A percentile compares a stretch with the other conserved stretches of the same genome.
Evolutionary conservation across 805 yeast species (phyloP).

Genomic region (Candida jianshihensis): DNA sequence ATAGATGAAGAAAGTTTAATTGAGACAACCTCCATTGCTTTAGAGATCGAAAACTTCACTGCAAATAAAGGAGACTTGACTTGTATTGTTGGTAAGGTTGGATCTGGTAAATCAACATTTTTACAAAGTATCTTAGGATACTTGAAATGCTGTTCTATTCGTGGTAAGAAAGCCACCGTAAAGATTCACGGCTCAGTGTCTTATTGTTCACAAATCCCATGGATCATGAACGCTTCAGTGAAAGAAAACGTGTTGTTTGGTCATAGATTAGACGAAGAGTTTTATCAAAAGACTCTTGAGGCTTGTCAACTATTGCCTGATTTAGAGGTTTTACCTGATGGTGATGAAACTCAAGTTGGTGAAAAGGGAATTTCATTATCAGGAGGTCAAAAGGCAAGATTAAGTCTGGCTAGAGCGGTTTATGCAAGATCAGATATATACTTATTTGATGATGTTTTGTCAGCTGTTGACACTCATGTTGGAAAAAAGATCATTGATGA

Average conservation of each 20-base stretch:
- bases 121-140: conserved; percentile 60
- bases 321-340: conserved; percentile 57
- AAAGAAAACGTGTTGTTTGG: conserved; percentile 72
- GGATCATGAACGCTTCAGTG: conserved; percentile 78
- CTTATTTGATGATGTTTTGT: conserved; percentile 56
- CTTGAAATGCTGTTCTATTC: conserved; percentile 31
- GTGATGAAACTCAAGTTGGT: conserved; percentile 61
- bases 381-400: conserved; percentile 60
- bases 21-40: not conserved
- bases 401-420: conserved; percentile 63
- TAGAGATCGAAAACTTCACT: conserved; percentile 47
- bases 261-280: conserved; percentile 37
- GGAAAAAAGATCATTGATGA: conserved; percentile 64
- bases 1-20: conserved; percentile 35
- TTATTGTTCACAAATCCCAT: conserved; percentile 62
- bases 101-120: conserved; percentile 82
- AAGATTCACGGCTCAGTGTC: conserved; percentile 40
- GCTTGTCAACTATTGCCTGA: conserved; percentile 63
- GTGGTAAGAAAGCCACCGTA: conserved; percentile 17
- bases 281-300: conserved; percentile 46
- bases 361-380: conserved; percentile 56
- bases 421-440: conserved; percentile 54
- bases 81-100: conserved; percentile 87
- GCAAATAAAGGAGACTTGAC: conserved; percentile 72
- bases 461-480: conserved; percentile 72